A percentile compares a stretch with the other conserved stretches of the same genome.
These are phyloP conservation scores for Tricholoma matsutake DNA, from an alignment of 768 basidiomycete genomes.

Conservation along the genomic window DNA sequence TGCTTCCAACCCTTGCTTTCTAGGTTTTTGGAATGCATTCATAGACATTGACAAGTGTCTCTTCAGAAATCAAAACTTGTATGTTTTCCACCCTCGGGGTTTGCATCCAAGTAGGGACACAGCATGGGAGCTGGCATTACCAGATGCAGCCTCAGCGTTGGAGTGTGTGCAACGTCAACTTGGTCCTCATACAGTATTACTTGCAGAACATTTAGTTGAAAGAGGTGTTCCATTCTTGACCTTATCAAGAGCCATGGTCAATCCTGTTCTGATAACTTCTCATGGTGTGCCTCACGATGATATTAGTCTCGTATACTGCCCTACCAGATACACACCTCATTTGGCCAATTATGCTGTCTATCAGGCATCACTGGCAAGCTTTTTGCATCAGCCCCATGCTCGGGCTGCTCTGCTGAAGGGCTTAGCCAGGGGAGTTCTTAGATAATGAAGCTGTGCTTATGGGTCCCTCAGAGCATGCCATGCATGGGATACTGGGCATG, in stretches of 20 bases:
- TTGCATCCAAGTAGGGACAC: background rate
- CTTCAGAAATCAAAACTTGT: background rate
- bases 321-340: conserved; percentile 1
- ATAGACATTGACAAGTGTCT: background rate
- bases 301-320: conserved; percentile 4
- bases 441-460: conserved; percentile 3
- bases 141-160: conserved; percentile 3
- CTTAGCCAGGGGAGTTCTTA: conserved; percentile 7
- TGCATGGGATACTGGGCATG: background rate
- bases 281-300: background rate
- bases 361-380: background rate
- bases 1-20: background rate
- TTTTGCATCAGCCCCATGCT: conserved; percentile 6
- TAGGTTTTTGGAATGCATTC: background rate
- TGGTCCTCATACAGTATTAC: background rate
- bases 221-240: background rate
- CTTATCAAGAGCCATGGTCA: background rate
- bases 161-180: background rate
- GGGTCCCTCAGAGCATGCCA: conserved; percentile 6
- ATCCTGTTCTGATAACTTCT: background rate
- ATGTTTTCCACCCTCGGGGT: background rate
- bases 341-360: conserved; percentile 9
- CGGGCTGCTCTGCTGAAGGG: conserved; percentile 10
- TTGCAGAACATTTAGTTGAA: conserved; percentile 1
- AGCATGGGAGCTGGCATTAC: background rate